Evolutionary conservation across 345 rosid species (phyloP).

Genomic region (Syzygium oleosum): DNA sequence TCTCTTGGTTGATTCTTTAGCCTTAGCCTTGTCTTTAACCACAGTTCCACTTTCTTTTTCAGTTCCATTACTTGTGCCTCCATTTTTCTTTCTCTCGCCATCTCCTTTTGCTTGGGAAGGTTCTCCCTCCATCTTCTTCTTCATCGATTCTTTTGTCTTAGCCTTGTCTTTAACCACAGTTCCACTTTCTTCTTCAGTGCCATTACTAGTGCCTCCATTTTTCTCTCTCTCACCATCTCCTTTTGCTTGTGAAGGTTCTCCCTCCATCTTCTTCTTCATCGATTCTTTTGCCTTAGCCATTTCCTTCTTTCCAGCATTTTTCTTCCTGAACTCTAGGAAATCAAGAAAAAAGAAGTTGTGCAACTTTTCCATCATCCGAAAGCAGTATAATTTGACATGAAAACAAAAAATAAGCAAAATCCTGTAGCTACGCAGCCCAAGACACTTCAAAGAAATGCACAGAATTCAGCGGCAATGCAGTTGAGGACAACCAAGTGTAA

Average conservation of each 20-base stretch:
- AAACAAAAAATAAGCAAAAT: not conserved
- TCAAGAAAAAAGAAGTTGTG: not conserved
- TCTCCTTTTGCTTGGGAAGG: slow-evolving; percentile 1
- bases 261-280: slow-evolving; percentile 33
- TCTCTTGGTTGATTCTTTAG: slow-evolving; percentile 43
- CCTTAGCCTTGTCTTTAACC: slow-evolving; percentile 31
- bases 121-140: slow-evolving; percentile 25
- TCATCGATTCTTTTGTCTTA: slow-evolving; percentile 37
- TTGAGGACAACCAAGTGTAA: not conserved
- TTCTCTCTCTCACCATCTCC: not conserved
- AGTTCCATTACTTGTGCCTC: not conserved
- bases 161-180: slow-evolving; percentile 20
- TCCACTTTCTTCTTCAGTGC: not conserved
- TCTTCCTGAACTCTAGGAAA: slow-evolving; percentile 49
- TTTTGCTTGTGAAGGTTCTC: slow-evolving; percentile 3
- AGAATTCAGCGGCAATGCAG: not conserved
- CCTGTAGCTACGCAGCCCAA: not conserved
- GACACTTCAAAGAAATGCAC: not conserved
- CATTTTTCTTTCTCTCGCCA: not conserved
- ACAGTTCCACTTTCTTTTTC: not conserved
- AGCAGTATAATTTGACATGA: not conserved
- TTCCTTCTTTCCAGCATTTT: slow-evolving; percentile 34
- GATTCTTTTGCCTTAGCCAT: slow-evolving; percentile 45
- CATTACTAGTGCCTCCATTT: not conserved
- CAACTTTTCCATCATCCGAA: not conserved